phyloP scores from a whole-genome alignment of 2,329 filamentous ascomycete genomes.

The Cladosporium oxysporum region DNA sequence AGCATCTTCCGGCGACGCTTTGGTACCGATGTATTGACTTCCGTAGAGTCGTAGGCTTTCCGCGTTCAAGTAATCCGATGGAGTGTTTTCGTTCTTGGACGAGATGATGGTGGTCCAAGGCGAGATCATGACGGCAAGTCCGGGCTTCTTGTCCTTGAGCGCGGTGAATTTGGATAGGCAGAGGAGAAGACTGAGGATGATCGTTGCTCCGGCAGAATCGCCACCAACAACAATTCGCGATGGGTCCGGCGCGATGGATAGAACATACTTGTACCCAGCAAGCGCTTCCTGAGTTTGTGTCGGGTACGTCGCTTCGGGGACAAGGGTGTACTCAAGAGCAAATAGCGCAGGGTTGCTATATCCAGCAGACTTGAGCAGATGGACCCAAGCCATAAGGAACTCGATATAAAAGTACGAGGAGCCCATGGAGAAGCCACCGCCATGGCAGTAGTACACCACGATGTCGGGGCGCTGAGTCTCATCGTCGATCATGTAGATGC shows the following conservation, averaged over 20 bases:
- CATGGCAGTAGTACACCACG: slow-evolving; percentile 80
- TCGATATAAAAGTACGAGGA: slow-evolving; percentile 83
- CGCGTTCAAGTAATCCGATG: slow-evolving; percentile 73
- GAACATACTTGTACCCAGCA: slow-evolving; percentile 69
- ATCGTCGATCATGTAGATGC: slow-evolving; percentile 70
- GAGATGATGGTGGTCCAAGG: slow-evolving; percentile 79
- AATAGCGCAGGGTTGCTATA: slow-evolving; percentile 78
- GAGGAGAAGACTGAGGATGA: slow-evolving; percentile 72
- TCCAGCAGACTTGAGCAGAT: slow-evolving; percentile 61
- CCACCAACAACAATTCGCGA: slow-evolving; percentile 70
- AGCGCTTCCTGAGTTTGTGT: slow-evolving; percentile 70
- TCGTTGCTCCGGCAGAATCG: slow-evolving; percentile 76
- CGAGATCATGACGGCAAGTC: slow-evolving; percentile 71
- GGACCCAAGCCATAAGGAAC: slow-evolving; percentile 73
- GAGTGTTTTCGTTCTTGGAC: slow-evolving; percentile 64
- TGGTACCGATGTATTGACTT: slow-evolving; percentile 63
- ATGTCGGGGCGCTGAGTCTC: slow-evolving; percentile 66
- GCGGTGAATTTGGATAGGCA: slow-evolving; percentile 58
- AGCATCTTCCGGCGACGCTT: slow-evolving; percentile 54
- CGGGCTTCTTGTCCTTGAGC: slow-evolving; percentile 51
- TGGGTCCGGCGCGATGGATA: slow-evolving; percentile 59
- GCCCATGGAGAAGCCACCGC: slow-evolving; percentile 82
- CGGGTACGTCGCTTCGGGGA: slow-evolving; percentile 72
- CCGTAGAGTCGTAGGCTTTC: slow-evolving; percentile 69
- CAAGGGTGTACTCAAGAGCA: slow-evolving; percentile 76